These are phyloP conservation scores for Westerdykella sp. DNA, from an alignment of 2,329 filamentous ascomycete species.

Conservation along the genomic window DNA sequence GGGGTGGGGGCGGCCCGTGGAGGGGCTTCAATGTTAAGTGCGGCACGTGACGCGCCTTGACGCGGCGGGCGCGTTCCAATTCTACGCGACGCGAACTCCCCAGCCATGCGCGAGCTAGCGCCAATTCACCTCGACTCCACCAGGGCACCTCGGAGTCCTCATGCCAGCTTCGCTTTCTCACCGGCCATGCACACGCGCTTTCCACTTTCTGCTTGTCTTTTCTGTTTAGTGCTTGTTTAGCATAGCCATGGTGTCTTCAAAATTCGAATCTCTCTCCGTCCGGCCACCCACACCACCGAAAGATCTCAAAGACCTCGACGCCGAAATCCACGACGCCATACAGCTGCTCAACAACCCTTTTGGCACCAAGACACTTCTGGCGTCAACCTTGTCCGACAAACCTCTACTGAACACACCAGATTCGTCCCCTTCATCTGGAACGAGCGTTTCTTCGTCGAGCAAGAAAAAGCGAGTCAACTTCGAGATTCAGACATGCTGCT, in stretches of 20 bases:
- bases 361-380: slow-evolving; percentile 22
- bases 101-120: too few relatives aligned
- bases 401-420: slow-evolving; percentile 33
- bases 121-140: neutral
- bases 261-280: slow-evolving; percentile 44
- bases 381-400: slow-evolving; percentile 3
- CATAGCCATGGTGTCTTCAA: slow-evolving; percentile 38
- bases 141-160: neutral
- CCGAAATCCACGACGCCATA: slow-evolving; percentile 35
- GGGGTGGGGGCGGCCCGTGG: too few relatives aligned
- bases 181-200: slow-evolving; percentile 22
- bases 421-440: slow-evolving; percentile 41
- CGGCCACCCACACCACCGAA: slow-evolving; percentile 54
- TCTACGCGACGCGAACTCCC: too few relatives aligned
- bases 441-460: slow-evolving; percentile 23
- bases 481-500: slow-evolving; percentile 52
- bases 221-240: slow-evolving; percentile 20
- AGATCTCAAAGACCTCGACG: slow-evolving; percentile 35
- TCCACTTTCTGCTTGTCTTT: slow-evolving; percentile 10
- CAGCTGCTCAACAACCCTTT: slow-evolving; percentile 41
- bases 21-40: neutral
- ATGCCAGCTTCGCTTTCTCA: neutral
- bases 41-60: slow-evolving; percentile 1
- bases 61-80: neutral
- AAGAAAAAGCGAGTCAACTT: slow-evolving; percentile 51